A percentile compares a stretch with the other conserved stretches of the same genome.
These are phyloP conservation scores for Malus hybrid DNA, from an alignment of 331 rosid species.

Conservation along the genomic window DNA sequence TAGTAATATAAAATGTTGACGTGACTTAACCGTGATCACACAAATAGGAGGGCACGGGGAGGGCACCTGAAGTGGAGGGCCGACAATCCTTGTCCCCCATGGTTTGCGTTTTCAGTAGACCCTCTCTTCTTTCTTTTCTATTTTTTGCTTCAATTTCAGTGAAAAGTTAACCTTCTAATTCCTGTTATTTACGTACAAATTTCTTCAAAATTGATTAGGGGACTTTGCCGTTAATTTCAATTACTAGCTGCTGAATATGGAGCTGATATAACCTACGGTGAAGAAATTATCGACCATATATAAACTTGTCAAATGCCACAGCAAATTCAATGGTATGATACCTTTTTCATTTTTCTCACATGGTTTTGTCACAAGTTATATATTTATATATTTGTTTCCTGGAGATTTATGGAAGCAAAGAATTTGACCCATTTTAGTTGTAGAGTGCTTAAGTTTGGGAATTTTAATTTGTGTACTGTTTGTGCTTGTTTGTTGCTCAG, in stretches of 20 bases:
- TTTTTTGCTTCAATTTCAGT: neutral
- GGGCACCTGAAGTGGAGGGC: too few relatives aligned
- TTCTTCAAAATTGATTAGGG: conserved; percentile 37
- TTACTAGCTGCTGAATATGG: conserved; percentile 81
- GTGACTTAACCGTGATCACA: too few relatives aligned
- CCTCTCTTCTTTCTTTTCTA: neutral
- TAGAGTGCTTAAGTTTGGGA: neutral
- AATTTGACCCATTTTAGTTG: neutral
- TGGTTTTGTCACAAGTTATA: too few relatives aligned
- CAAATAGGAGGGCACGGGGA: too few relatives aligned
- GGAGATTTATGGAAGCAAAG: neutral
- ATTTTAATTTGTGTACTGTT: neutral
- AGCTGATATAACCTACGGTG: conserved; percentile 76
- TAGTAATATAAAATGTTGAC: too few relatives aligned
- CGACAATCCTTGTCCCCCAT: conserved; percentile 39
- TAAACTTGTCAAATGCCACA: conserved; percentile 63
- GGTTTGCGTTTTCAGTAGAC: conserved; percentile 84
- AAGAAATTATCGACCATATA: conserved; percentile 78
- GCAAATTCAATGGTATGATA: conserved; percentile 61
- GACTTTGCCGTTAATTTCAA: conserved; percentile 58
- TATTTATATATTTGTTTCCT: too few relatives aligned
- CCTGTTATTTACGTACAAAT: neutral
- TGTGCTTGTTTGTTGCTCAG: conserved; percentile 22
- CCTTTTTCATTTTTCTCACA: neutral
- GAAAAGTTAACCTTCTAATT: neutral